Evolutionary conservation across 176 grass and related monocot genomes (phyloP), one percentile per base, ranked within the genome.

Genomic region (Raddia guianensis): DNA sequence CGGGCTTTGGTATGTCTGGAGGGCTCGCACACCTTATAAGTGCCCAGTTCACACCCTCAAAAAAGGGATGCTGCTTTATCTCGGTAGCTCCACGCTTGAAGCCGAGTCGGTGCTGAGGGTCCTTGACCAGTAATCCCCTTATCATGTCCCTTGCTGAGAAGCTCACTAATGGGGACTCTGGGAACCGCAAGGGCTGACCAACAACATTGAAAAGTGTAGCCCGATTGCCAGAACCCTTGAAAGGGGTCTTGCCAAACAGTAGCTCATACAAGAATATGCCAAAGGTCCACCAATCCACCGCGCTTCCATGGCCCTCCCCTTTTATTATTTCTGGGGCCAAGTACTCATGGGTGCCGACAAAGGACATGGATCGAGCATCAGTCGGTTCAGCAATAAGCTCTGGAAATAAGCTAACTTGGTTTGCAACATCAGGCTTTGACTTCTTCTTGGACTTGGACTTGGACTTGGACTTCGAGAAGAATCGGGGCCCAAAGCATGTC

Each of bases 311-410:
- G 35, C 93, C 93, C 79, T 95, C 93, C 9, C 93, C 93, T 46
- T 95, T 95, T 48, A 95, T 91, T 74, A 97, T 97, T 70, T 97
- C 94, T 79, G 94, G 94, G 34, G 94, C 94, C 78, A 97, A 70
- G 82, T 97, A 97, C 69, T 97, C 94, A 21, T 97, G 94, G n/a
- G 94, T 97, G n/a, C 94, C 94, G 0, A 97, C 94, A 83, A 97
- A 97, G 18, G 94, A 97, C 94, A 97, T 97, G 4, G 94, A 97
- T 11, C 88, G 86, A 55, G 94, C 94, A 58, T 97, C 94, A 0
- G 94, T 97, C 68, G 94, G 94, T 66, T 97, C 94, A 15, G 86
- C 94, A 14, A 97, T 93, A 14, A 97, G 82, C 86, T 97, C 94
- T 0, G 86, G 94, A 68, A 97, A 87, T n/a, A 90, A 70, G 50